Evolutionary conservation across 441 rosid species (phyloP), one percentile per base, ranked within the genome.

Genomic region (Syzygium syzygioides): DNA sequence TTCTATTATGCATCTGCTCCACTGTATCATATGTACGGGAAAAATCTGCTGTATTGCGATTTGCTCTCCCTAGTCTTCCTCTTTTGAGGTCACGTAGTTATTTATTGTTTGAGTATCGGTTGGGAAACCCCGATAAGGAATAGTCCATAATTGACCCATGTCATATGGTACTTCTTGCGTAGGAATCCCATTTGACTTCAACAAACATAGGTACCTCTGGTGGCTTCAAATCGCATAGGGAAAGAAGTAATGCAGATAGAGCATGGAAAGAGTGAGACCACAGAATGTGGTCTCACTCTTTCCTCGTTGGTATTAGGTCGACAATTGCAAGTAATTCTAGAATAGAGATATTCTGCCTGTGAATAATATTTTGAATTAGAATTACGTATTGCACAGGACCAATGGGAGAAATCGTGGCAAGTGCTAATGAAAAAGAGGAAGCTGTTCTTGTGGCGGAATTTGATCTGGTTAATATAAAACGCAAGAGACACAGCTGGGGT

Each of bases 401-500:
- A 79, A 91, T 95, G 2, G 96, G 99, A 88, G 98, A 96, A 91
- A 93, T 95, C 14, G 95, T 96, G 79, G 95, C 95, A 7, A 91
- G 91, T 89, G 98, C 96, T 14, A 93, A 93, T 91, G 96, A 95
- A 87, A 94, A 94, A 90, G 90, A 94, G 68, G 98, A 96, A 90
- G 96, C 95, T 12, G 91, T 97, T 91, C 95, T 96, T 19, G 92
- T 97, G 89, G 97, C 98, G 41, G 87, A 91, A 88, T 97, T 98
- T 89, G 97, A 97, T 93, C 97, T 96, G 5, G 96, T 92, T 45
- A 93, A 90, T 92, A 94, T 97, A 87, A 98, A 95, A 91, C 85
- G 89, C 5, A 95, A 94, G 92, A 94, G 99, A 90, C 94, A 93
- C 90, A 90, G 99, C 66, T 97, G 99, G 99, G 98, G 98, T 32